Base-by-base conservation (phyloP, 2,329 filamentous ascomycete genomes). In the Piedraia hortae region DNA sequence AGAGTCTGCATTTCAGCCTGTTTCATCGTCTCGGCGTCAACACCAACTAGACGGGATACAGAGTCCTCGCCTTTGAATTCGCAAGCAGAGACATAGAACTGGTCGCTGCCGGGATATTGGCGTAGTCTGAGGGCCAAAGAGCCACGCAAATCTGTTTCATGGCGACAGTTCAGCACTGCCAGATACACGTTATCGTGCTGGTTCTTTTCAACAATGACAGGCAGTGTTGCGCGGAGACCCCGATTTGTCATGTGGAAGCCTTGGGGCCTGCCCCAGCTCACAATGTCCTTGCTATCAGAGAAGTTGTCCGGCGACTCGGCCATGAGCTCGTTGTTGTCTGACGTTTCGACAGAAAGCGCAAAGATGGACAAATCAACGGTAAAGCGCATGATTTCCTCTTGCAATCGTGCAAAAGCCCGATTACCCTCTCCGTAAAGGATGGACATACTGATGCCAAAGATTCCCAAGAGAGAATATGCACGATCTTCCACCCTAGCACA, bases 361-460 rank as follows among this genome's bases (percentile, higher is more conserved):
- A 35, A 34, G 13, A 36, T 32, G 5, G 31, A 33, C 12, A 31
- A 23, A 18, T 38, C 35, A 10, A 31, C 26, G 9, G 18, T 19
- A 4, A 20, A 15, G 16, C 22, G 28, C 11, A 37, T 24, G 8
- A 38, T 31, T 22, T 32, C 34, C 12, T 33, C 27, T 21, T 38
- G 35, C 2, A 39, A 28, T 4, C 34, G 25, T 9, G 20, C 22
- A 21, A 37, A 38, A 4, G 32, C 27, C 18, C 23, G 23, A 5
- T 5, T 14, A 4, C 29, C 28, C 24, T 36, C 34, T 5, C 32
- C 34, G 17, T 36, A 36, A 1, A 34, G 23, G 6, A 35, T 21
- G 7, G 33, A 30, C 26, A 36, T 33, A 16, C 30, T 32, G 17
- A 35, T 25, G 12, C 28, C 27, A 16, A 36, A 36, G 1, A 36